Evolutionary conservation across 129 eudicot species (phyloP), one percentile per base, ranked within the genome.

Genomic region (Artemisia tridentata): DNA sequence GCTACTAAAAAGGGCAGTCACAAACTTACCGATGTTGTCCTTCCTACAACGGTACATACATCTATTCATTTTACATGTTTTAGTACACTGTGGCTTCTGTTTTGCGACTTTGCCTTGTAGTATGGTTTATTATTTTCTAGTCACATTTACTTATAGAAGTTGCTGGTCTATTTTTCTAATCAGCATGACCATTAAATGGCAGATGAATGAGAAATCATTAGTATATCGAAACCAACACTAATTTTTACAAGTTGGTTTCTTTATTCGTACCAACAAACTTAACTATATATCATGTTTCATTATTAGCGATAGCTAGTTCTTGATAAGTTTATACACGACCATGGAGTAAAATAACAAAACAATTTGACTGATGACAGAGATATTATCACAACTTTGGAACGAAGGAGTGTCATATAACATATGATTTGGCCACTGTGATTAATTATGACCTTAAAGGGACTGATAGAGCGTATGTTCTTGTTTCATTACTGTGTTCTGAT

Each of bases 1-100:
- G 97, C 97, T 47, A 95, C 99, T 41, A 74, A 54, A 68, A 88
- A 77, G 68, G 97, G 97, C 72, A 93, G 72, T 68, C 99, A 90
- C 91, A 87, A 87, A 80, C 88, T 90, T 82, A 81, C 96, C 47
- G 80, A 89, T 81, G 89, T 31, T 31, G 72, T 63, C 50, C 84
- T 84, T 72, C 99, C 99, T 43, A 72, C 65, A 41, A 64, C 70
- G 88, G 99, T 93, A 75, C 1, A 38, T 38, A 38, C 45, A 29
- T 29, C 34, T 23, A n/a, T n/a, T n/a, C n/a, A n/a, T n/a, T n/a
- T n/a, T n/a, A n/a, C n/a, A n/a, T n/a, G n/a, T n/a, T n/a, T n/a
- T n/a, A n/a, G n/a, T n/a, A n/a, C n/a, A n/a, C n/a, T n/a, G n/a
- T n/a, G n/a, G 27, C 27, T 34, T 50, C 55, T 50, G 55, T 50